phyloP scores from a whole-genome alignment of 2,329 filamentous ascomycete genomes.

The Aspergillus ibericus region DNA sequence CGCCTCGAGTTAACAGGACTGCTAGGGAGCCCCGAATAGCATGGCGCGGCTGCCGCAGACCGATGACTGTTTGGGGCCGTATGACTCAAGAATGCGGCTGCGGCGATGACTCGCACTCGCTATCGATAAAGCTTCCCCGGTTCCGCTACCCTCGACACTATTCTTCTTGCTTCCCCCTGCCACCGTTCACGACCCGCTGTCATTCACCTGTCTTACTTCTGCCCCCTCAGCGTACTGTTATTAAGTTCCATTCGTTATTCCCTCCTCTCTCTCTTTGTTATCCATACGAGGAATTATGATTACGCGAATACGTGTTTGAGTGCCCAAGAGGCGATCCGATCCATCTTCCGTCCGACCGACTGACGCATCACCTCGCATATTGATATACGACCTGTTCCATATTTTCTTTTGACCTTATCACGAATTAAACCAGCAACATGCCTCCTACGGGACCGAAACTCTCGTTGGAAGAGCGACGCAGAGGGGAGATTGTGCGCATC shows the following conservation, averaged over 20 bases:
- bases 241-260: not conserved
- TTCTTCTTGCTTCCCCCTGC: conserved; percentile 11
- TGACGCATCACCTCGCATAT: not conserved
- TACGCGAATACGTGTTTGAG: conserved; percentile 44
- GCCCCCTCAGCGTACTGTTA: not conserved
- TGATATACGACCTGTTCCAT: not conserved
- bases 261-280: conserved; percentile 6
- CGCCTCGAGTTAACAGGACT: not conserved
- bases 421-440: conserved; percentile 23
- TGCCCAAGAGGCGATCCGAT: conserved; percentile 41
- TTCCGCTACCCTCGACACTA: not conserved
- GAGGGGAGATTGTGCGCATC: conserved; percentile 74
- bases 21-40: too few relatives aligned
- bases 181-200: not conserved
- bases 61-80: not conserved
- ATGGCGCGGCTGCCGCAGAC: not conserved
- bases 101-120: conserved; percentile 27
- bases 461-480: conserved; percentile 74
- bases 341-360: conserved; percentile 23
- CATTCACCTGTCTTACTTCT: not conserved
- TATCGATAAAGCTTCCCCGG: conserved; percentile 35
- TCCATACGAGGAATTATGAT: conserved; percentile 37
- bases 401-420: conserved; percentile 4
- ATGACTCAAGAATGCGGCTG: conserved; percentile 16
- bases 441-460: conserved; percentile 53